Evolutionary conservation across 441 rosid genomes (phyloP).

Genomic region (Corymbia calophylla): DNA sequence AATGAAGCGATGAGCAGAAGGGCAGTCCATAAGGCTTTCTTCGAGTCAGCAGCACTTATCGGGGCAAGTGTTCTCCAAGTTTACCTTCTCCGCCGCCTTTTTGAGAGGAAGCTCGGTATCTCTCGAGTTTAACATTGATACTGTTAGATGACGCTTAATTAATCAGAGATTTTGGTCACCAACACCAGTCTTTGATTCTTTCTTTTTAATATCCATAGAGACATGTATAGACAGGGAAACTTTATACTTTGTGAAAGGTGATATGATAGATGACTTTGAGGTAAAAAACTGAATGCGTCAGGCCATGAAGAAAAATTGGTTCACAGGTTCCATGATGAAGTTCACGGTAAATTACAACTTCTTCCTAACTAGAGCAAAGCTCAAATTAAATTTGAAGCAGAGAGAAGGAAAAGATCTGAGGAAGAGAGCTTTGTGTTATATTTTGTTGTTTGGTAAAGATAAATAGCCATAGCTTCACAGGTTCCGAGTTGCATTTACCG

Average conservation of each 20-base stretch:
- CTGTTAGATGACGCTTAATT: background rate
- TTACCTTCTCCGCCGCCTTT: slow-evolving; percentile 43
- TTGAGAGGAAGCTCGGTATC: slow-evolving; percentile 43
- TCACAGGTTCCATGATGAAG: background rate
- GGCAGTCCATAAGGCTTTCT: slow-evolving; percentile 47
- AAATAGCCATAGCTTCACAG: background rate
- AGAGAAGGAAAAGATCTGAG: background rate
- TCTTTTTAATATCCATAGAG: background rate
- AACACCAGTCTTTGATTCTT: background rate
- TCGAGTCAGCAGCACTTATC: slow-evolving; percentile 40
- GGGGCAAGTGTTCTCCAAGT: slow-evolving; percentile 51
- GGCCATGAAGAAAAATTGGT: background rate
- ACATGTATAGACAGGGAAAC: background rate
- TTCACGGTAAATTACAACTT: background rate
- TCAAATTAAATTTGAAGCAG: background rate
- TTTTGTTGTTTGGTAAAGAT: background rate
- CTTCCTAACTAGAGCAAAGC: background rate
- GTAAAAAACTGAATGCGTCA: background rate
- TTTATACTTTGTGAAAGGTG: background rate
- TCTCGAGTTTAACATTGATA: slow-evolving; percentile 29
- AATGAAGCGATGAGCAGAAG: slow-evolving; percentile 41
- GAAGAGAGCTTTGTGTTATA: background rate
- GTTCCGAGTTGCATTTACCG: background rate
- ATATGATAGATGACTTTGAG: background rate
- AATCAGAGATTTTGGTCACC: background rate